A percentile compares a stretch with the other conserved stretches of the same genome.
Conservation (phyloP, 805 yeast genomes). For the Pichia scutulata region DNA sequence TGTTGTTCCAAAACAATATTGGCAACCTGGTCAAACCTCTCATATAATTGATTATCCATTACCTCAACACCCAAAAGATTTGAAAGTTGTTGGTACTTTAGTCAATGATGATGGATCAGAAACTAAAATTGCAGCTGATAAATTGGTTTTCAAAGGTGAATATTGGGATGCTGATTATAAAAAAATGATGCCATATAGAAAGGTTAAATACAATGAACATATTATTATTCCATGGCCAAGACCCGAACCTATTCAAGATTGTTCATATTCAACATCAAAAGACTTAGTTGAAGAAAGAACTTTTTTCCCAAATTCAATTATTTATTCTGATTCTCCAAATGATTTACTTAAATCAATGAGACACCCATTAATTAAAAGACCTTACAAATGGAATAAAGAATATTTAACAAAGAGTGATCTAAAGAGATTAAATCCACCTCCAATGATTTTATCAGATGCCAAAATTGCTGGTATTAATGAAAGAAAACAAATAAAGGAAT, state of each 20-base stretch:
- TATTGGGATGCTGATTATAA: conserved; percentile 72
- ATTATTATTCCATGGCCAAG: conserved; percentile 87
- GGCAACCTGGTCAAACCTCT: conserved; percentile 65
- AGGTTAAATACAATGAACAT: conserved; percentile 60
- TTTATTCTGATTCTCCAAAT: conserved; percentile 60
- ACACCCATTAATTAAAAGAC: conserved; percentile 59
- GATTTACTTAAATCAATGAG: conserved; percentile 59
- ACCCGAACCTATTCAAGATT: conserved; percentile 53
- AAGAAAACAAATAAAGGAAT: conserved; percentile 37
- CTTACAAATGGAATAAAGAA: conserved; percentile 48
- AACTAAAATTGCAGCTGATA: conserved; percentile 73
- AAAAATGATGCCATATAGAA: conserved; percentile 68
- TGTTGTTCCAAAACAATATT: conserved; percentile 63
- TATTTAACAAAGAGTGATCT: conserved; percentile 53
- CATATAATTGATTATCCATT: conserved; percentile 67
- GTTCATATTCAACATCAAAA: conserved; percentile 48
- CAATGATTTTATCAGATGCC: conserved; percentile 65
- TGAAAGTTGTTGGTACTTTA: conserved; percentile 74
- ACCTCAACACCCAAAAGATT: conserved; percentile 48
- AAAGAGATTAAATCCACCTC: conserved; percentile 55
- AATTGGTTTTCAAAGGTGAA: conserved; percentile 55
- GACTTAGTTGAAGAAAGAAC: conserved; percentile 63
- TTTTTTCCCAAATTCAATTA: conserved; percentile 60
- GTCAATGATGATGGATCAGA: conserved; percentile 56
- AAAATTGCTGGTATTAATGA: conserved; percentile 58